Conservation (phyloP, 2,329 filamentous ascomycete genomes). For the Paecilomyces niveus region DNA sequence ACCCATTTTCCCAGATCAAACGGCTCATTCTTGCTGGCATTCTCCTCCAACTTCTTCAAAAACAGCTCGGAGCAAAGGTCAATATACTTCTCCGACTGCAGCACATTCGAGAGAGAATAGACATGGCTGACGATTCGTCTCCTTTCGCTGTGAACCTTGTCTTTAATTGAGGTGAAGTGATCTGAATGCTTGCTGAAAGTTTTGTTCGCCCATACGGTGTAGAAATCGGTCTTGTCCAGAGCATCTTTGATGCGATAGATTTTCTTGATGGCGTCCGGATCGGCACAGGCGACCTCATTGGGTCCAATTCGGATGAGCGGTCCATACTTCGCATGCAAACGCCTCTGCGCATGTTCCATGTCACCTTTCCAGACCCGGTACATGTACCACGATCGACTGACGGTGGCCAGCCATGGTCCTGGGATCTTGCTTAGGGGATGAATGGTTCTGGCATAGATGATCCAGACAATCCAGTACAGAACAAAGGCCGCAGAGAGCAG, state of each 20-base stretch:
- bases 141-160: constrained; percentile 17
- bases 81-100: constrained; percentile 19
- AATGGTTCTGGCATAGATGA: constrained; percentile 16
- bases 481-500: neutral
- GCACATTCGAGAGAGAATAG: constrained; percentile 18
- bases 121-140: constrained; percentile 16
- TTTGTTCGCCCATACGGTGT: constrained; percentile 12
- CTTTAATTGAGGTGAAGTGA: constrained; percentile 15
- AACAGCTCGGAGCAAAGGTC: constrained; percentile 16
- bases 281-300: constrained; percentile 16
- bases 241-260: constrained; percentile 14
- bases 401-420: constrained; percentile 16
- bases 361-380: constrained; percentile 13
- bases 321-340: constrained; percentile 11
- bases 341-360: constrained; percentile 15
- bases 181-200: constrained; percentile 16
- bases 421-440: constrained; percentile 14
- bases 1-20: constrained; percentile 19
- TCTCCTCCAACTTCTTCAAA: constrained; percentile 10
- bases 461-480: constrained; percentile 13
- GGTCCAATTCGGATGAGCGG: constrained; percentile 15
- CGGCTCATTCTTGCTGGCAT: constrained; percentile 6
- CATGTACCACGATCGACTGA: constrained; percentile 19
- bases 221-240: constrained; percentile 20
- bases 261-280: constrained; percentile 15